These are phyloP conservation scores for Tetradesmus lagerheimii DNA, from an alignment of 139 green algal species.

Conservation along the genomic window DNA sequence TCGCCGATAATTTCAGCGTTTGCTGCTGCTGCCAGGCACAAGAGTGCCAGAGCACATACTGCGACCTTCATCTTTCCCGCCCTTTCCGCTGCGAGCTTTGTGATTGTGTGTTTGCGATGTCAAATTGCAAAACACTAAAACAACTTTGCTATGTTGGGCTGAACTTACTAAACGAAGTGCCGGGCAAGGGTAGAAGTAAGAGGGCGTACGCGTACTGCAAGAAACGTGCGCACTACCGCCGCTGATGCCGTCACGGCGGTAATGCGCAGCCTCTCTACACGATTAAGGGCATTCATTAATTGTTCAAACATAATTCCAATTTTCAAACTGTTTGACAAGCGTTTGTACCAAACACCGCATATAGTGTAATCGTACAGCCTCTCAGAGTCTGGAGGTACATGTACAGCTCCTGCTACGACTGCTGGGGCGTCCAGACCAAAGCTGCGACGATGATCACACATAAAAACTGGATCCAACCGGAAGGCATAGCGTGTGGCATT, in stretches of 20 bases:
- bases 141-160: no score
- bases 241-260: not conserved
- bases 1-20: not conserved
- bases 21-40: not conserved
- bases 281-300: not conserved
- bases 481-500: no score
- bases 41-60: not conserved
- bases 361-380: no score
- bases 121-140: no score
- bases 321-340: not conserved
- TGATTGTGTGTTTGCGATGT: no score
- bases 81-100: not conserved
- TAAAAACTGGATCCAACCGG: no score
- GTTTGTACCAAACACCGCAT: no score
- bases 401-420: no score
- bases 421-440: no score
- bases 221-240: not conserved
- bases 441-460: no score
- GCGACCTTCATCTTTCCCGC: not conserved
- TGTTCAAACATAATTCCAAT: not conserved
- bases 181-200: not conserved
- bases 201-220: conserved; percentile 4
- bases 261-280: no score
- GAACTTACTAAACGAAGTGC: not conserved
- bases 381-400: no score